Evolutionary conservation across 352 stramenopile species (phyloP).

Genomic region (Blastocystis sp.): DNA sequence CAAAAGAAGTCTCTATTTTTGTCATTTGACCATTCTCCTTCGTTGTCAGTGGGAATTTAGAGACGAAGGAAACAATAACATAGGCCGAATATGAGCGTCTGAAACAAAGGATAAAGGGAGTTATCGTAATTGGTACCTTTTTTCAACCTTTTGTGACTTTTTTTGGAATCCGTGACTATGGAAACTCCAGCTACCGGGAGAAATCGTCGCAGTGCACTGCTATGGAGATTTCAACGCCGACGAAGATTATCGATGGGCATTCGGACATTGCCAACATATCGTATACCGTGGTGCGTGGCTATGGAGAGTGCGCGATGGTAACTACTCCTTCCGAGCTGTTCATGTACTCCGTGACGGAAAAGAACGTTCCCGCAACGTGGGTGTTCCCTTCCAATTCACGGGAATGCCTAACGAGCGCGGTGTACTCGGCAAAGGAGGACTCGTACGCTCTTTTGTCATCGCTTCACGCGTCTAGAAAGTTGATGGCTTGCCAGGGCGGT

Average conservation of each 20-base stretch:
- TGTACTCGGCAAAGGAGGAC: not conserved
- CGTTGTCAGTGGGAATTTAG: too few relatives aligned
- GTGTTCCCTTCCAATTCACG: conserved; percentile 40
- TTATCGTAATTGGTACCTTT: too few relatives aligned
- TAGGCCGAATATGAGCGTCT: too few relatives aligned
- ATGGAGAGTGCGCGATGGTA: conserved; percentile 51
- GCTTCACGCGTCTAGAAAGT: not conserved
- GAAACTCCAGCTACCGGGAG: too few relatives aligned
- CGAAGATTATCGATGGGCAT: conserved; percentile 50
- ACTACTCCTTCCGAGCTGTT: conserved; percentile 18
- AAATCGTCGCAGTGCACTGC: too few relatives aligned
- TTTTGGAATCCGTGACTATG: too few relatives aligned
- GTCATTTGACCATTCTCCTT: too few relatives aligned
- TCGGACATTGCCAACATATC: conserved; percentile 25
- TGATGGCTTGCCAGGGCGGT: conserved; percentile 29
- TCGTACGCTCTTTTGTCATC: not conserved
- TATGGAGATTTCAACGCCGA: conserved; percentile 56
- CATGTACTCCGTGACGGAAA: conserved; percentile 22
- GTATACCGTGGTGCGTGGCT: conserved; percentile 17
- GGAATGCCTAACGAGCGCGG: conserved; percentile 32
- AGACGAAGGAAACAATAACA: too few relatives aligned
- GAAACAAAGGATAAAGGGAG: too few relatives aligned
- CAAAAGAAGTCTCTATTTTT: too few relatives aligned
- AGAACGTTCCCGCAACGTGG: conserved; percentile 46
- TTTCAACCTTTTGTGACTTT: too few relatives aligned